Evolutionary conservation across 768 basidiomycete species (phyloP).

Genomic region (Pleurotus eryngii): DNA sequence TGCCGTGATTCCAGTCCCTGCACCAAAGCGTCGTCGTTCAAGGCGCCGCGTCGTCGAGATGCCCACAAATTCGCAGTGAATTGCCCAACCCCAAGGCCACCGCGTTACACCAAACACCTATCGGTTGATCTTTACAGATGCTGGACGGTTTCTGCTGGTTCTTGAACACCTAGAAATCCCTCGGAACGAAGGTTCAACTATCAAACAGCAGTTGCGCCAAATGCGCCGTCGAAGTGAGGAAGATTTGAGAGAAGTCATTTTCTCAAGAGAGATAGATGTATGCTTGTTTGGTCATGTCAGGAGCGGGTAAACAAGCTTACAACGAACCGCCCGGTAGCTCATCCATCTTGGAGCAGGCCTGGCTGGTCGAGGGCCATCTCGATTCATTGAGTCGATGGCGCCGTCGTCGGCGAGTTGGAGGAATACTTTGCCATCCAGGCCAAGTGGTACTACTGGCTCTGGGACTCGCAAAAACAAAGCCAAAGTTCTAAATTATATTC

Average conservation of each 20-base stretch:
- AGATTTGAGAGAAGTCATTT: conserved; percentile 30
- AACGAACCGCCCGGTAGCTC: too few species aligned
- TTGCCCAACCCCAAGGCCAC: neutral
- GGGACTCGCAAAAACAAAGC: too few species aligned
- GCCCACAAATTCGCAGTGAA: neutral
- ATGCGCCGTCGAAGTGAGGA: conserved; percentile 25
- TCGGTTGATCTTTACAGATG: conserved; percentile 61
- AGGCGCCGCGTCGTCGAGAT: too few species aligned
- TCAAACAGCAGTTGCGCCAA: conserved; percentile 15
- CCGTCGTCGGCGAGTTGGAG: too few species aligned
- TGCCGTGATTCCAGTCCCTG: neutral
- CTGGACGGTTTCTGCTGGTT: conserved; percentile 59
- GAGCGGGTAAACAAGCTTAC: conserved; percentile 21
- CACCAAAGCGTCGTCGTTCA: neutral
- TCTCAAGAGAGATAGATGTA: conserved; percentile 39
- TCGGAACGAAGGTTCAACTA: conserved; percentile 13
- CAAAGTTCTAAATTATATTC: too few species aligned
- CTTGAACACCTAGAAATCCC: conserved; percentile 41
- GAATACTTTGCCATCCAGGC: too few species aligned
- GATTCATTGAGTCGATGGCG: too few species aligned
- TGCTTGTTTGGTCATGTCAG: conserved; percentile 31
- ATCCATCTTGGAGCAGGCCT: too few species aligned
- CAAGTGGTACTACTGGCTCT: too few species aligned
- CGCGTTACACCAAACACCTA: conserved; percentile 4
- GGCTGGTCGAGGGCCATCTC: too few species aligned